These are phyloP conservation scores for Ogataea siamensis DNA, from an alignment of 805 yeast genomes.

Conservation along the genomic window DNA sequence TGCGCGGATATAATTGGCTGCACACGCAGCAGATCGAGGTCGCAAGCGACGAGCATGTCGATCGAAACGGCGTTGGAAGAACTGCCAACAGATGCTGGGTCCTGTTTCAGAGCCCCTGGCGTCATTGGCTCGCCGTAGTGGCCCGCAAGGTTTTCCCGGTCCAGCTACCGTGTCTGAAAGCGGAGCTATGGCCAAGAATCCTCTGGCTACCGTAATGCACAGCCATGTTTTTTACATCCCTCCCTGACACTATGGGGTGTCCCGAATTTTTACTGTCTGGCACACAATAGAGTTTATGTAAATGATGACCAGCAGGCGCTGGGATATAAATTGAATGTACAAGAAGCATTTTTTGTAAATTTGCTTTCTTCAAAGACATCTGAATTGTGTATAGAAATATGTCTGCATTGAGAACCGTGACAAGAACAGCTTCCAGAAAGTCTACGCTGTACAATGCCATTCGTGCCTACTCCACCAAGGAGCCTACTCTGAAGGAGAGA, in stretches of 20 bases:
- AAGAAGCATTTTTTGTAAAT: slow-evolving; percentile 7
- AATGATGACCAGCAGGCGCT: slow-evolving; percentile 11
- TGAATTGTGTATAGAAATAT: slow-evolving; percentile 14
- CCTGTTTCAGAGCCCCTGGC: background rate
- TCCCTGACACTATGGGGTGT: slow-evolving; percentile 12
- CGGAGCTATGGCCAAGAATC: background rate
- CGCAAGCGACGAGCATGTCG: slow-evolving; percentile 15
- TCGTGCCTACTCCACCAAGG: slow-evolving; percentile 40
- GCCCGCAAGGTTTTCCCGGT: no score
- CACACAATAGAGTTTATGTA: slow-evolving; percentile 13
- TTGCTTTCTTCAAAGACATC: slow-evolving; percentile 8
- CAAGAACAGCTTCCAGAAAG: slow-evolving; percentile 29
- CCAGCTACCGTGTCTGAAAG: background rate
- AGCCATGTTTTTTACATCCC: slow-evolving; percentile 8
- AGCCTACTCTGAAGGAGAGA: slow-evolving; percentile 82
- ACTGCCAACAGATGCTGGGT: background rate
- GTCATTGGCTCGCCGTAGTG: no score
- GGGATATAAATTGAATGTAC: slow-evolving; percentile 12
- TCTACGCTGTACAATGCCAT: slow-evolving; percentile 23
- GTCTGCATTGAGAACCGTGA: slow-evolving; percentile 31
- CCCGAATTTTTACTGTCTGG: slow-evolving; percentile 12
- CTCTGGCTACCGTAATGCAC: slow-evolving; percentile 7
- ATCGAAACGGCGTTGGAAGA: background rate
- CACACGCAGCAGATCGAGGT: slow-evolving; percentile 7
- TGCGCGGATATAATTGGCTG: slow-evolving; percentile 17